Evolutionary conservation across 2,329 filamentous ascomycete genomes (phyloP).

Genomic region (Diplocarpon rosae): DNA sequence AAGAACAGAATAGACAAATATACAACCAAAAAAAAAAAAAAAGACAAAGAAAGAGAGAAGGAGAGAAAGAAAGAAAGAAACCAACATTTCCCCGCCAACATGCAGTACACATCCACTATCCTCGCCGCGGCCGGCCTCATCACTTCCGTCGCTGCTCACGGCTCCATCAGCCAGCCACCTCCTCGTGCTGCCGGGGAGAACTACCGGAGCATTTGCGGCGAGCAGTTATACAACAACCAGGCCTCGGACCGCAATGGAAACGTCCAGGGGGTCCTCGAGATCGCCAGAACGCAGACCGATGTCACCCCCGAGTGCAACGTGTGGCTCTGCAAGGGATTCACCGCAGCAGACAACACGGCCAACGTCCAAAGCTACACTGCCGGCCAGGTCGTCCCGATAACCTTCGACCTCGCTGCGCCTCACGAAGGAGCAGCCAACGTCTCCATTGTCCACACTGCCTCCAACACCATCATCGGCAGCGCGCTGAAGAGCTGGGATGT

Average conservation of each 20-base stretch:
- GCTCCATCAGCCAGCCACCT: conserved; percentile 34
- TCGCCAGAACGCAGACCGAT: conserved; percentile 28
- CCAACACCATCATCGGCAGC: conserved; percentile 37
- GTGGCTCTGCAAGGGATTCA: conserved; percentile 38
- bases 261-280: conserved; percentile 28
- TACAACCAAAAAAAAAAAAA: too few relatives aligned
- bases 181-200: conserved; percentile 34
- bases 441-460: conserved; percentile 38
- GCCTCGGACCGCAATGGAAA: conserved; percentile 24
- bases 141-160: conserved; percentile 36
- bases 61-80: too few relatives aligned
- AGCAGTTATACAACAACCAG: conserved; percentile 30
- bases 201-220: conserved; percentile 35
- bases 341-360: conserved; percentile 33
- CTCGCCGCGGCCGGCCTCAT: conserved; percentile 22
- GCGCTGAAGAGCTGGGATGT: conserved; percentile 36
- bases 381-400: conserved; percentile 35
- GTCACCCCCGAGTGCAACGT: conserved; percentile 29
- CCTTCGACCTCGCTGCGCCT: conserved; percentile 33
- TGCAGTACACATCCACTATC: conserved; percentile 21
- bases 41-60: too few relatives aligned
- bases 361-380: conserved; percentile 34
- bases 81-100: conserved; percentile 7
- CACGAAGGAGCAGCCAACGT: conserved; percentile 46
- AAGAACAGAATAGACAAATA: too few relatives aligned